Percentiles rank a stretch among this genome's conserved stretches.
These are phyloP conservation scores for Saitozyma podzolica DNA, from an alignment of 768 basidiomycete species.

Conservation along the genomic window DNA sequence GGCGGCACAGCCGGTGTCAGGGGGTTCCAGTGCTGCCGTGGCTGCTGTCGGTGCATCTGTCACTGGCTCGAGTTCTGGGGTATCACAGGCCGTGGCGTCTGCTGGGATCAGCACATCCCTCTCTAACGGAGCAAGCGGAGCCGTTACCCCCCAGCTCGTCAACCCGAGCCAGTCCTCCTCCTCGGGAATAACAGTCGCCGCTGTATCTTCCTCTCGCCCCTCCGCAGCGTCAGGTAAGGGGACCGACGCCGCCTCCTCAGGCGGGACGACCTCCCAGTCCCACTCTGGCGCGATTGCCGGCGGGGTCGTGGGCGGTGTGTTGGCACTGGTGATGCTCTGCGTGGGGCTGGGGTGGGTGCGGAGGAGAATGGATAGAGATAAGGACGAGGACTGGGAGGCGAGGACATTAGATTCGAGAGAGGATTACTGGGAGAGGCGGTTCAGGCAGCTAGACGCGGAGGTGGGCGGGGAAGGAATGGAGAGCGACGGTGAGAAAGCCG, in stretches of 20 bases:
- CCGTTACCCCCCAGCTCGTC: too few species aligned
- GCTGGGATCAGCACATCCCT: too few species aligned
- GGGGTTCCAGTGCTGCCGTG: too few species aligned
- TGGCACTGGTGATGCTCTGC: slow-evolving; percentile 4
- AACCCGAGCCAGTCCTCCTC: too few species aligned
- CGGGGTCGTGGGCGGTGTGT: background rate
- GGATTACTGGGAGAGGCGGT: slow-evolving; percentile 36
- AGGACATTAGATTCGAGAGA: slow-evolving; percentile 2
- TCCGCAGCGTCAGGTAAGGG: background rate
- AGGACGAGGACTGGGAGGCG: background rate
- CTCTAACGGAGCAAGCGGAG: too few species aligned
- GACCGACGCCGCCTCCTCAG: background rate
- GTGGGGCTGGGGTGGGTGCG: background rate
- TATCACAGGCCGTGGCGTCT: too few species aligned
- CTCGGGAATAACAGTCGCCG: too few species aligned
- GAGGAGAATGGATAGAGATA: background rate
- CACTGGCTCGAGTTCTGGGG: too few species aligned
- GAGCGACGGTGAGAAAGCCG: too few species aligned
- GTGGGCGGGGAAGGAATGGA: too few species aligned
- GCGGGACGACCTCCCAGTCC: background rate
- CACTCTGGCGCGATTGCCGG: background rate
- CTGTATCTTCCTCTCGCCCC: background rate
- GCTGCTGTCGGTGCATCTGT: too few species aligned
- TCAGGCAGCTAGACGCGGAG: slow-evolving; percentile 23
- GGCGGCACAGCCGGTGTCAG: background rate